A percentile compares a stretch with the other conserved stretches of the same genome.
phyloP scores from a whole-genome alignment of 73 alveolate genomes.

The Paramecium primaurelia region DNA sequence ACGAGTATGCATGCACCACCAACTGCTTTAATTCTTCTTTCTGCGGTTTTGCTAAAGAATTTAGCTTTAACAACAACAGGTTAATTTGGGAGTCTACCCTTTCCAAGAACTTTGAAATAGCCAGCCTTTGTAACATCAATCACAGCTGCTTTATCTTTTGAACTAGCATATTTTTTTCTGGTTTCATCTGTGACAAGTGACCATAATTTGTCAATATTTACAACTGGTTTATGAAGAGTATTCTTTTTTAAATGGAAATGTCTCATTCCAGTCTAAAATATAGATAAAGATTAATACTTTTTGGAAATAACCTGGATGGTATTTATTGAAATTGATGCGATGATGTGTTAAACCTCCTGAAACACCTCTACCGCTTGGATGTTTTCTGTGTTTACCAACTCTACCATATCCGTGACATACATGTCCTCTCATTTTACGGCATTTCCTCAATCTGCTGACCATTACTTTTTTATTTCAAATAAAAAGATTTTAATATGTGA shows the following conservation, averaged over 20 bases:
- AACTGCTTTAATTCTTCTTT: conserved; percentile 96
- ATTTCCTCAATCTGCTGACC: conserved; percentile 86
- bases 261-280: conserved; percentile 87
- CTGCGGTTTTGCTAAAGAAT: conserved; percentile 93
- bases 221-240: conserved; percentile 83
- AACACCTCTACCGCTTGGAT: conserved; percentile 97
- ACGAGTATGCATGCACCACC: conserved; percentile 97
- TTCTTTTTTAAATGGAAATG: conserved; percentile 97
- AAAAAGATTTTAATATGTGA: conserved; percentile 40
- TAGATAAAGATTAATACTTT: conserved; percentile 62
- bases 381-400: conserved; percentile 97
- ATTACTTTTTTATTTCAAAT: conserved; percentile 44
- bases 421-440: conserved; percentile 97
- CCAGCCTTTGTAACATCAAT: conserved; percentile 98
- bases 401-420: conserved; percentile 95
- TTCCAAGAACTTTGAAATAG: conserved; percentile 93
- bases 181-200: conserved; percentile 94
- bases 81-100: conserved; percentile 91
- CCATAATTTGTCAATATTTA: conserved; percentile 92
- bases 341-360: conserved; percentile 95
- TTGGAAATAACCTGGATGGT: conserved; percentile 99
- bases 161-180: conserved; percentile 80
- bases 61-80: conserved; percentile 95
- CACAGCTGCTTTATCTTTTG: conserved; percentile 86
- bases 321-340: conserved; percentile 79